Conservation (phyloP, 805 yeast species). For the Candida easanensis region DNA sequence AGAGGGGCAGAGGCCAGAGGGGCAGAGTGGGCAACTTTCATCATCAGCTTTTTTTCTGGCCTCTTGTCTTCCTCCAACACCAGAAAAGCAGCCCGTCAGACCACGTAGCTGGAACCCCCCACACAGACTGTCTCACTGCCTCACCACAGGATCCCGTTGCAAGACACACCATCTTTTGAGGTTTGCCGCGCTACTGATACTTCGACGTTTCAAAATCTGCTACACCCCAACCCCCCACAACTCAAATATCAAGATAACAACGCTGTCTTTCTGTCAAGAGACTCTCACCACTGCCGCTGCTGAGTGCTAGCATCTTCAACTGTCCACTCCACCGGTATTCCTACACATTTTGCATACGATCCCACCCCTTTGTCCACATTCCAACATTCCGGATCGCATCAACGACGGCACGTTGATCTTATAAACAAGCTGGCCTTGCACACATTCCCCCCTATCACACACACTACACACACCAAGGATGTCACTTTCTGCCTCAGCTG, state of each 20-base stretch:
- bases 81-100: too few relatives aligned
- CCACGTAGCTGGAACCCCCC: too few relatives aligned
- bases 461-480: slow-evolving; percentile 8
- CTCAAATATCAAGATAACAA: too few relatives aligned
- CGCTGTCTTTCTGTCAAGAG: too few relatives aligned
- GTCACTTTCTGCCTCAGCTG: slow-evolving; percentile 43
- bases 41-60: neutral
- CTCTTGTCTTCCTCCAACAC: too few relatives aligned
- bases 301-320: too few relatives aligned
- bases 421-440: neutral
- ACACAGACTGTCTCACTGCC: too few relatives aligned
- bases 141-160: neutral
- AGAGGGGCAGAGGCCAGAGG: neutral
- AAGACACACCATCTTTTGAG: neutral
- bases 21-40: neutral
- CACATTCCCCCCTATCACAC: neutral
- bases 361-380: neutral
- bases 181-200: neutral
- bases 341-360: neutral
- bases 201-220: slow-evolving; percentile 1
- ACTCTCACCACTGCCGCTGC: too few relatives aligned
- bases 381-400: slow-evolving; percentile 1
- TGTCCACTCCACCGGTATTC: neutral
- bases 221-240: neutral
- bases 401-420: neutral